Conservation (phyloP, 768 basidiomycete species). For the Lentinula aciculospora region DNA sequence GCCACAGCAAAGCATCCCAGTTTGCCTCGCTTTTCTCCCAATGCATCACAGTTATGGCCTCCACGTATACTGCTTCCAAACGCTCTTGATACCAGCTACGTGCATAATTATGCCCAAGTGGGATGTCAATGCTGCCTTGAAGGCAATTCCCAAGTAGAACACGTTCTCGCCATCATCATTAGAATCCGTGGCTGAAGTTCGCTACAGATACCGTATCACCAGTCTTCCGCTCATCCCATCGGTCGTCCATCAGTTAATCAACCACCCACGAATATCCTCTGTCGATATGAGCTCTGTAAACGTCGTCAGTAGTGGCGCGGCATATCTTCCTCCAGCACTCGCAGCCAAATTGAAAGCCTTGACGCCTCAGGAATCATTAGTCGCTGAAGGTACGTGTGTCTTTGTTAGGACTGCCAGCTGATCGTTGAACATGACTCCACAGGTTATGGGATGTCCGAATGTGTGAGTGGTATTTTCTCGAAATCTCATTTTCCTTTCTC, state of each 20-base stretch:
- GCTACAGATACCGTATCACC: conserved; percentile 48
- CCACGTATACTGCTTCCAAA: conserved; percentile 44
- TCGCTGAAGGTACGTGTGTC: conserved; percentile 40
- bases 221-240: conserved; percentile 54
- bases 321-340: conserved; percentile 59
- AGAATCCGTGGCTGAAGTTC: too few relatives aligned
- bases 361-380: conserved; percentile 24
- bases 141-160: conserved; percentile 59
- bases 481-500: not conserved
- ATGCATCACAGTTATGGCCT: conserved; percentile 66
- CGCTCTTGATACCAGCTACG: conserved; percentile 40
- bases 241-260: conserved; percentile 57
- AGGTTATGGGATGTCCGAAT: conserved; percentile 75
- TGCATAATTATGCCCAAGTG: conserved; percentile 55
- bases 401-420: not conserved
- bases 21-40: conserved; percentile 55
- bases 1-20: conserved; percentile 38
- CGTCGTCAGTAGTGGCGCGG: conserved; percentile 48
- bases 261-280: conserved; percentile 42
- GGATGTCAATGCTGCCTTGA: conserved; percentile 46
- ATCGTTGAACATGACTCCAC: not conserved
- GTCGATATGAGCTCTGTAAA: conserved; percentile 50
- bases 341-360: conserved; percentile 32
- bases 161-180: too few relatives aligned
- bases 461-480: conserved; percentile 30